Conservation (phyloP, 2,329 filamentous ascomycete genomes). For the Arthrinium phaeospermum region DNA sequence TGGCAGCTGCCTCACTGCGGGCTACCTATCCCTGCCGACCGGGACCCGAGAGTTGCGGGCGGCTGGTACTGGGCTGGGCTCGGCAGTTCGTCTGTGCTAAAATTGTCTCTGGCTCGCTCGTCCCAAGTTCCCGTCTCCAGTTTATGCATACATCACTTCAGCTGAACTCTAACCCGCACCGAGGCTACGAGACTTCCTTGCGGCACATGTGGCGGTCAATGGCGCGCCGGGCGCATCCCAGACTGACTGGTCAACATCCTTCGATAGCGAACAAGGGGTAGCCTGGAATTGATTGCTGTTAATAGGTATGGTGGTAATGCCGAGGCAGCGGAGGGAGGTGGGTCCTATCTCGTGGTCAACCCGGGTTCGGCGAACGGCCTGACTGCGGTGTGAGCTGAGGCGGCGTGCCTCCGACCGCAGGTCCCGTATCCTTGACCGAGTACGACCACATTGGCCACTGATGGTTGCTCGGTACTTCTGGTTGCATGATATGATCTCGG, state of each 20-base stretch:
- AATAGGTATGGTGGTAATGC: background rate
- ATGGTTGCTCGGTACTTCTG: background rate
- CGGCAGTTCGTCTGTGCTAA: background rate
- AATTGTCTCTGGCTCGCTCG: background rate
- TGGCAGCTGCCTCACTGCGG: background rate
- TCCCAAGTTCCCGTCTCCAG: background rate
- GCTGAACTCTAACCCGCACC: background rate
- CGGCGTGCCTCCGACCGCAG: background rate
- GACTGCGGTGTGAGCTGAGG: background rate
- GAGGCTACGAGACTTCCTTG: background rate
- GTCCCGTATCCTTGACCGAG: background rate
- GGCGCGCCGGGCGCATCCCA: background rate
- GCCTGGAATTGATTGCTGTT: background rate
- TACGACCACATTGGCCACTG: background rate
- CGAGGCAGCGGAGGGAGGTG: background rate
- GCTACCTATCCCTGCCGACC: background rate
- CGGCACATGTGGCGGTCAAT: background rate
- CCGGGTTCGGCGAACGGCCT: background rate
- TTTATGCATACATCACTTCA: conserved; percentile 6
- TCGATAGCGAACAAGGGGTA: background rate
- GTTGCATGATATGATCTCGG: too few relatives aligned
- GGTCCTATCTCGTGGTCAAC: background rate
- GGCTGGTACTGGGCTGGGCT: too few relatives aligned
- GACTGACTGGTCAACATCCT: background rate
- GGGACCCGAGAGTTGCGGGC: background rate